Conservation (phyloP, 129 eudicot species). For the sunflower (Helianthus annuus) region HanXRQr2.0-SUNRISE NC_035440.2:4806331-4806830, state of each 20-base stretch:
- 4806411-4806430: constrained; percentile 94
- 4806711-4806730: constrained; percentile 96
- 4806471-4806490: constrained; percentile 72
- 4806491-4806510: constrained; percentile 1
- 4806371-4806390: constrained; percentile 97
- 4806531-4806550: constrained; percentile 15
- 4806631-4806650: constrained; percentile 60
- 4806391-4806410: constrained; percentile 81
- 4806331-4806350: constrained; percentile 26
- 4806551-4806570: constrained; percentile 66
- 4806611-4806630: constrained; percentile 93
- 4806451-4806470: constrained; percentile 98
- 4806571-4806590: constrained; percentile 76
- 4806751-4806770: neutral
- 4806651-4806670: constrained; percentile 61
- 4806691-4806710: constrained; percentile 88
- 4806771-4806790: neutral
- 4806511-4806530: neutral
- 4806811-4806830: neutral
- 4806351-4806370: constrained; percentile 93
- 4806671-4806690: constrained; percentile 83
- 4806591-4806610: constrained; percentile 99
- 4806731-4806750: constrained; percentile 76
- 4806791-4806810: neutral
- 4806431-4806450: constrained; percentile 87